These are phyloP conservation scores for Wolfiporia cocos DNA, from an alignment of 1,284 basidiomycete species.

Conservation along the genomic window DNA sequence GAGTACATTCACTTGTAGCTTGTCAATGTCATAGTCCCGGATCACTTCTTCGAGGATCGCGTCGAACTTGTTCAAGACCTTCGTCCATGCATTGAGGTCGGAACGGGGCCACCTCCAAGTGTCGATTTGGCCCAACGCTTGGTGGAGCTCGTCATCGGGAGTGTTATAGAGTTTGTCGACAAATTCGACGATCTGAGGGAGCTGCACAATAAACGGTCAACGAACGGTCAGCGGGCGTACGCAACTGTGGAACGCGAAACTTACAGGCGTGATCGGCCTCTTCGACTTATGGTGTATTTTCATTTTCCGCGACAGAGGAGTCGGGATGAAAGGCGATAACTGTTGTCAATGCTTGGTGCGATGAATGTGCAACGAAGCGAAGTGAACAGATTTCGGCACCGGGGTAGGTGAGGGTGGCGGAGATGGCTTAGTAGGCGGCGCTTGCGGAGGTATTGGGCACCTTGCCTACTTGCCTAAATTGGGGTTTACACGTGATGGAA, in stretches of 20 bases:
- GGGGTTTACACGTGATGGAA: no score
- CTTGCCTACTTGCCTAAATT: no score
- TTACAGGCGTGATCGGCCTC: slow-evolving; percentile 65
- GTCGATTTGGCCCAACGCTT: slow-evolving; percentile 60
- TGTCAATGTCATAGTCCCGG: slow-evolving; percentile 78
- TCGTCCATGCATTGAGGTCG: slow-evolving; percentile 96
- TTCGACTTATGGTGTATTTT: slow-evolving; percentile 78
- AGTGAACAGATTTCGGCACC: no score
- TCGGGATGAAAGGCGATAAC: slow-evolving; percentile 29
- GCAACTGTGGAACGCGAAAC: slow-evolving; percentile 17
- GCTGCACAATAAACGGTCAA: slow-evolving; percentile 34
- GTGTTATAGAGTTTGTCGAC: slow-evolving; percentile 63
- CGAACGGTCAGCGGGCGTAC: slow-evolving; percentile 5
- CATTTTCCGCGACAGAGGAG: slow-evolving; percentile 55
- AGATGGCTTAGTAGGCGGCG: no score
- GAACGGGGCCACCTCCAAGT: slow-evolving; percentile 95
- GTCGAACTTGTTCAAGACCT: slow-evolving; percentile 95
- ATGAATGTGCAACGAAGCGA: no score
- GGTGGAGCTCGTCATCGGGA: slow-evolving; percentile 58
- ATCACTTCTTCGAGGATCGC: slow-evolving; percentile 79
- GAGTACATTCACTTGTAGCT: slow-evolving; percentile 80
- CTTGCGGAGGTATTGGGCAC: no score
- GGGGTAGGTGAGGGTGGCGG: no score
- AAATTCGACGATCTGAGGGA: slow-evolving; percentile 70
- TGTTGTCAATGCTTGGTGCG: no score